Percentiles rank a stretch among this genome's conserved stretches.
Evolutionary conservation across 352 stramenopile genomes (phyloP).

Genomic region (Phytophthora pluvialis): DNA sequence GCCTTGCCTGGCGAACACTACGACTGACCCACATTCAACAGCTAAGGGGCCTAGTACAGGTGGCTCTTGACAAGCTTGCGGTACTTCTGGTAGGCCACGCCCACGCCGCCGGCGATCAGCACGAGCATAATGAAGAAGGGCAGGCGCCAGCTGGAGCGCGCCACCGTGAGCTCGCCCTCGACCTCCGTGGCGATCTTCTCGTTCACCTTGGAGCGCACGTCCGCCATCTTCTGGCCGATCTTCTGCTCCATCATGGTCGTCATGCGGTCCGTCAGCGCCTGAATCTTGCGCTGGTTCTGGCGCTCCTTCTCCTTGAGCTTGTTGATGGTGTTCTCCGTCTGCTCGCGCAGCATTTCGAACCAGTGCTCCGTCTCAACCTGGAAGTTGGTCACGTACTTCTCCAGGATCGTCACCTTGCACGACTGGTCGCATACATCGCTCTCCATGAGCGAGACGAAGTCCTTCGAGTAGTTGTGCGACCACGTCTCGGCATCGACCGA

Average conservation of each 20-base stretch:
- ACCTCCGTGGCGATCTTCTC: conserved; percentile 75
- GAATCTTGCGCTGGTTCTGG: conserved; percentile 76
- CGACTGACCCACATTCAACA: conserved; percentile 27
- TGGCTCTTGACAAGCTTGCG: conserved; percentile 87
- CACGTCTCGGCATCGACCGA: conserved; percentile 73
- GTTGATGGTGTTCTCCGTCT: conserved; percentile 74
- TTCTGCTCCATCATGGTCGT: conserved; percentile 76
- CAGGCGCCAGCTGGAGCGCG: conserved; percentile 72
- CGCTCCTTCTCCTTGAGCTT: conserved; percentile 80
- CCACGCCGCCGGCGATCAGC: conserved; percentile 57
- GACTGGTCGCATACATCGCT: conserved; percentile 69
- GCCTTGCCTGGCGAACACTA: conserved; percentile 27
- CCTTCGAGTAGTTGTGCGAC: conserved; percentile 88
- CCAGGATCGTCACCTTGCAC: conserved; percentile 83
- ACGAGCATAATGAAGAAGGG: conserved; percentile 84
- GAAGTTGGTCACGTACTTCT: conserved; percentile 86
- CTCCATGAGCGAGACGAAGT: conserved; percentile 71
- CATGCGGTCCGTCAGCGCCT: conserved; percentile 75
- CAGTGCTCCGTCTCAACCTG: conserved; percentile 85
- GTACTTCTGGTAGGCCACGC: conserved; percentile 88
- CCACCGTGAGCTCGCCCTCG: conserved; percentile 68
- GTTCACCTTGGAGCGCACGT: conserved; percentile 66
- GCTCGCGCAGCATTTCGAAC: conserved; percentile 83
- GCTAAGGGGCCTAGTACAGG: conserved; percentile 57
- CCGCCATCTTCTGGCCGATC: conserved; percentile 70